A percentile compares a stretch with the other conserved stretches of the same genome.
Evolutionary conservation across 2,329 filamentous ascomycete genomes (phyloP).

Genomic region (Fusarium keratoplasticum): DNA sequence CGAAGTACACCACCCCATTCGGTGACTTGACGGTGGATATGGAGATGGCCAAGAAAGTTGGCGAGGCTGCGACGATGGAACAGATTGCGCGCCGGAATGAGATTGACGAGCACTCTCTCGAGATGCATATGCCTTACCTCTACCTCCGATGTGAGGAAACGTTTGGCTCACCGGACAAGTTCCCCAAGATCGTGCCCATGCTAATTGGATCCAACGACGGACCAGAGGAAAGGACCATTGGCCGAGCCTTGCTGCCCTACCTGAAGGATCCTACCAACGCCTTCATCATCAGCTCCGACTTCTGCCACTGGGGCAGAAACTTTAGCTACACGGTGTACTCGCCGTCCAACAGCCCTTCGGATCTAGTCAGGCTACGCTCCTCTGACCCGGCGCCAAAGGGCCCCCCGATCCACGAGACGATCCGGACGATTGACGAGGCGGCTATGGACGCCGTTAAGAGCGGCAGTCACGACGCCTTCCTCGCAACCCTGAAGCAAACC

Average conservation of each 20-base stretch:
- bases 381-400: constrained; percentile 49
- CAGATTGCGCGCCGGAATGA: no score
- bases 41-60: no score
- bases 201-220: constrained; percentile 81
- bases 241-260: constrained; percentile 80
- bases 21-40: no score
- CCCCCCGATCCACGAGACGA: constrained; percentile 83
- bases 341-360: constrained; percentile 54
- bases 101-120: constrained; percentile 76
- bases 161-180: constrained; percentile 62
- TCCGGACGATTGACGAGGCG: constrained; percentile 80
- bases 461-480: constrained; percentile 77
- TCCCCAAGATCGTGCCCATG: constrained; percentile 85
- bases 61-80: no score
- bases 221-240: constrained; percentile 74
- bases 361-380: constrained; percentile 53
- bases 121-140: constrained; percentile 96
- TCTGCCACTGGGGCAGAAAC: constrained; percentile 92
- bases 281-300: constrained; percentile 94
- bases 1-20: no score
- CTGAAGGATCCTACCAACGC: constrained; percentile 79
- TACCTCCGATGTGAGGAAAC: constrained; percentile 76
- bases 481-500: constrained; percentile 75
- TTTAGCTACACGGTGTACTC: constrained; percentile 86
- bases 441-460: constrained; percentile 88